phyloP scores from a whole-genome alignment of 169 alveolate genomes.

The Plasmodium cynomolgi region DNA sequence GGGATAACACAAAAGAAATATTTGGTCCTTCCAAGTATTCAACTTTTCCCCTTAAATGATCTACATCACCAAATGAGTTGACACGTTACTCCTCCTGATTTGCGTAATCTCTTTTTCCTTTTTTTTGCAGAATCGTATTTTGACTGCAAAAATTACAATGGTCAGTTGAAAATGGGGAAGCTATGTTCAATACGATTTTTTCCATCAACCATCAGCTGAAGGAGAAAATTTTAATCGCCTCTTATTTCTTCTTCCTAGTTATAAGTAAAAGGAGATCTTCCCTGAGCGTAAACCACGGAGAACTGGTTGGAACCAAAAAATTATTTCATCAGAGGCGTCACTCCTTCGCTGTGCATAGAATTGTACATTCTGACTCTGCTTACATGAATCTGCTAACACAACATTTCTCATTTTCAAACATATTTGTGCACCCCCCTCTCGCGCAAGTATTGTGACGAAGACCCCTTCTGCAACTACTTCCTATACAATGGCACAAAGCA shows the following conservation, averaged over 20 bases:
- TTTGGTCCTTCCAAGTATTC: constrained; percentile 35
- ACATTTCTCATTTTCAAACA: not conserved
- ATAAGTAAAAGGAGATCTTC: constrained; percentile 6
- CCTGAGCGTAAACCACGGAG: constrained; percentile 32
- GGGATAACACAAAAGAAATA: constrained; percentile 34
- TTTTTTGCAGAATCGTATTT: constrained; percentile 19
- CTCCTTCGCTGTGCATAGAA: not conserved
- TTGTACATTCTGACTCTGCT: not conserved
- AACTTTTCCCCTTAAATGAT: not conserved
- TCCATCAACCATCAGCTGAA: not conserved
- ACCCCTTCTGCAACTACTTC: constrained; percentile 59
- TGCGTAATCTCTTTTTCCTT: not conserved
- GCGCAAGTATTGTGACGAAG: constrained; percentile 60
- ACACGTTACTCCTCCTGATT: not conserved
- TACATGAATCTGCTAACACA: not conserved
- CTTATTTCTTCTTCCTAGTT: constrained; percentile 11
- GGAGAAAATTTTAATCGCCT: not conserved
- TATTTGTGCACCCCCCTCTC: not conserved
- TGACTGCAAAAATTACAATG: constrained; percentile 63
- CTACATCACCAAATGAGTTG: not conserved
- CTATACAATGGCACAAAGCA: constrained; percentile 13
- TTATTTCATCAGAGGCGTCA: not conserved
- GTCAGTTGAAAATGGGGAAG: not conserved
- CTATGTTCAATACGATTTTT: not conserved
- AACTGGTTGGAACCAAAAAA: constrained; percentile 8